These are phyloP conservation scores for Pichia heedii DNA, from an alignment of 805 yeast species.

Conservation along the genomic window DNA sequence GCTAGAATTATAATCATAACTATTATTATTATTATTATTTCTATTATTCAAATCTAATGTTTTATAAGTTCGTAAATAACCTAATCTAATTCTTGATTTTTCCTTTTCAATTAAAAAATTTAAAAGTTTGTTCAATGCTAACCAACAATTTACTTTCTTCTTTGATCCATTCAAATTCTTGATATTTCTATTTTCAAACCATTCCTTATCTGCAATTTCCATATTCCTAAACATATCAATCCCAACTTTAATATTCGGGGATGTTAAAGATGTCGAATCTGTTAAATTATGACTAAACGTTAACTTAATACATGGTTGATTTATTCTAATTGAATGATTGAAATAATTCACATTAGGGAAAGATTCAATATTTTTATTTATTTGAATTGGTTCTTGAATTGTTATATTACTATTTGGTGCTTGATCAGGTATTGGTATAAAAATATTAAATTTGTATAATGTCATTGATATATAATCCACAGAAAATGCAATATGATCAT, in stretches of 20 bases:
- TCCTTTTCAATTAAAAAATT: conserved; percentile 19
- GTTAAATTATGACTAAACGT: conserved; percentile 13
- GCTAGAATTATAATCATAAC: no score
- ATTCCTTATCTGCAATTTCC: conserved; percentile 7
- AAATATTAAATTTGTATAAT: conserved; percentile 15
- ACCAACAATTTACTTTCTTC: conserved; percentile 9
- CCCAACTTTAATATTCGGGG: conserved; percentile 10
- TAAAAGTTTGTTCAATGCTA: conserved; percentile 16
- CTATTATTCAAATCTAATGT: neutral
- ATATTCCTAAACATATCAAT: conserved; percentile 12
- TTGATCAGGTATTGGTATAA: conserved; percentile 20
- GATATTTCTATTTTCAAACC: conserved; percentile 9
- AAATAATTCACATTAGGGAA: conserved; percentile 4
- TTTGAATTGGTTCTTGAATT: conserved; percentile 13
- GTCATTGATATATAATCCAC: conserved; percentile 13
- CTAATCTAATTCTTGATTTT: conserved; percentile 13
- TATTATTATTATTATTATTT: no score
- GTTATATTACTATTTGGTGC: conserved; percentile 10
- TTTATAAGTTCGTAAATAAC: conserved; percentile 12
- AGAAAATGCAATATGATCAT: conserved; percentile 18
- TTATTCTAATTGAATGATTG: conserved; percentile 1
- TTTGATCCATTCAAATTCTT: conserved; percentile 5
- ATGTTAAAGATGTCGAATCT: conserved; percentile 8
- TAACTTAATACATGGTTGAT: conserved; percentile 12
- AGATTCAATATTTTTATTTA: neutral